phyloP scores from a whole-genome alignment of 306 rosid species.

The Pterocarpus macrocarpus region DNA sequence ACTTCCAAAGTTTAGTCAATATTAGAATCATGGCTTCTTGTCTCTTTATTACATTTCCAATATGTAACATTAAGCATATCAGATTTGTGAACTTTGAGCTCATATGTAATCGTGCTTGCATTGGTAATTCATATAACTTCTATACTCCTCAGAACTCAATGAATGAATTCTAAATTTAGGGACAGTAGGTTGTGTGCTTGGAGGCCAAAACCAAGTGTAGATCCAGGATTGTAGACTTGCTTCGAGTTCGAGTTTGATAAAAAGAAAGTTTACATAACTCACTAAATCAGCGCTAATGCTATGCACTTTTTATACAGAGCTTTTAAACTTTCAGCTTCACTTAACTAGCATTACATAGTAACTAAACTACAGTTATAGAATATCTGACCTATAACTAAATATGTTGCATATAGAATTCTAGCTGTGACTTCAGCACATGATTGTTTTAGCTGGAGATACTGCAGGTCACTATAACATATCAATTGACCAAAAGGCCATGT shows the following conservation, averaged over 20 bases:
- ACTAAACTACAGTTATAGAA: no score
- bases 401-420: no score
- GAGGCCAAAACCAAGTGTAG: neutral
- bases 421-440: no score
- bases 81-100: neutral
- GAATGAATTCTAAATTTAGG: neutral
- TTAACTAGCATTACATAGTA: no score
- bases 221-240: slow-evolving; percentile 12
- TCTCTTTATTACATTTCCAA: neutral
- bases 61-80: slow-evolving; percentile 6
- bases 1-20: slow-evolving; percentile 2
- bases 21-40: neutral
- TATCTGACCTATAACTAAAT: no score
- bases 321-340: no score
- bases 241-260: neutral
- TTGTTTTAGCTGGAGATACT: no score
- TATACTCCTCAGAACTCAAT: neutral
- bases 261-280: no score
- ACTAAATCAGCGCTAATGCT: no score
- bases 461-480: no score
- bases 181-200: neutral
- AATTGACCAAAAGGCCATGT: no score
- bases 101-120: neutral
- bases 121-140: neutral
- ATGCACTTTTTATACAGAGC: no score